Evolutionary conservation across 2,329 filamentous ascomycete species (phyloP).

Genomic region (Hysterium pulicare): DNA sequence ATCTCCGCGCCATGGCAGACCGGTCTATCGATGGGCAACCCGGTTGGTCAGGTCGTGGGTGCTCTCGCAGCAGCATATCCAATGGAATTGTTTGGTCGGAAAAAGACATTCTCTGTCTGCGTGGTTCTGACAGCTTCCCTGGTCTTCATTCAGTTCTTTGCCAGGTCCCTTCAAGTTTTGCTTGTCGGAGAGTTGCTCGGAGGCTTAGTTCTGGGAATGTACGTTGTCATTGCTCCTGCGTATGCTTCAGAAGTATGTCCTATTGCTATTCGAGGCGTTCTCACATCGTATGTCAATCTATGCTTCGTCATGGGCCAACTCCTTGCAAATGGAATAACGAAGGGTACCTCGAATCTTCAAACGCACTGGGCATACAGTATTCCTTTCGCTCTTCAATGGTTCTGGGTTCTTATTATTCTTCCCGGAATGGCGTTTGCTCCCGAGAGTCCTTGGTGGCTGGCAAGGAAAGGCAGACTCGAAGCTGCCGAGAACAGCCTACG

Average conservation of each 20-base stretch:
- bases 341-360: slow-evolving; percentile 43
- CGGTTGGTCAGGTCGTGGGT: slow-evolving; percentile 56
- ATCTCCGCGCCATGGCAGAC: slow-evolving; percentile 41
- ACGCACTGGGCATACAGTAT: slow-evolving; percentile 64
- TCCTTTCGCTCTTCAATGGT: slow-evolving; percentile 66
- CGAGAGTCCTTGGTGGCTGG: slow-evolving; percentile 70
- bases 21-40: slow-evolving; percentile 49
- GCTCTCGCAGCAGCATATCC: slow-evolving; percentile 42
- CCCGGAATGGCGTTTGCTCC: slow-evolving; percentile 64
- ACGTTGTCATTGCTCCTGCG: slow-evolving; percentile 54
- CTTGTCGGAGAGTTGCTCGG: slow-evolving; percentile 59
- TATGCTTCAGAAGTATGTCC: slow-evolving; percentile 66
- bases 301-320: slow-evolving; percentile 63
- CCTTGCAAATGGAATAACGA: slow-evolving; percentile 43
- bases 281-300: slow-evolving; percentile 60
- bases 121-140: slow-evolving; percentile 34
- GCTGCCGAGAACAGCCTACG: slow-evolving; percentile 63
- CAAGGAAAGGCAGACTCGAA: slow-evolving; percentile 58
- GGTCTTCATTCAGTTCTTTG: slow-evolving; percentile 62
- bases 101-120: slow-evolving; percentile 12
- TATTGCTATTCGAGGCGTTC: slow-evolving; percentile 54
- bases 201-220: slow-evolving; percentile 56
- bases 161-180: slow-evolving; percentile 51
- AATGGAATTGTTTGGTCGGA: slow-evolving; percentile 34
- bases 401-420: slow-evolving; percentile 64